Evolutionary conservation across 306 rosid species (phyloP).

Genomic region (Macrotyloma uniflorum): DNA sequence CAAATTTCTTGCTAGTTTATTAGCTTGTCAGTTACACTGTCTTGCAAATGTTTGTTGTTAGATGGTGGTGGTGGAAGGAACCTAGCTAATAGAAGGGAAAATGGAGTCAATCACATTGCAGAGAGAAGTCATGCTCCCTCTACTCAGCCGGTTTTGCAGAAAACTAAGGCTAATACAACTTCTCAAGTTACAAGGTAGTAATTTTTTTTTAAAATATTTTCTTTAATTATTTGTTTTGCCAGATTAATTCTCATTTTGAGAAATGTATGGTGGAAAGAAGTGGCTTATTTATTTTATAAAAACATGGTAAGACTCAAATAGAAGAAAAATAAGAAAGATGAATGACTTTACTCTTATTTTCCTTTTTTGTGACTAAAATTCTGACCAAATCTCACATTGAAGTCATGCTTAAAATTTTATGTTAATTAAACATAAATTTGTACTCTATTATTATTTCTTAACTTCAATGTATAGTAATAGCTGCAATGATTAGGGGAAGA

Average conservation of each 20-base stretch:
- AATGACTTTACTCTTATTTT: not conserved
- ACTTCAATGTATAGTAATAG: not conserved
- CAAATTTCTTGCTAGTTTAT: slow-evolving; percentile 6
- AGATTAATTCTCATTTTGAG: slow-evolving; percentile 5
- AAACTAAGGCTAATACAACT: slow-evolving; percentile 46
- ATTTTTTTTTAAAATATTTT: not conserved
- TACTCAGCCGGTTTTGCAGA: slow-evolving; percentile 44
- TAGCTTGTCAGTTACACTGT: slow-evolving; percentile 6
- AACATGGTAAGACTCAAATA: not conserved
- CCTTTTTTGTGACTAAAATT: not conserved
- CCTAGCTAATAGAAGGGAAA: slow-evolving; percentile 56
- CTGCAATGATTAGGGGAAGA: not conserved
- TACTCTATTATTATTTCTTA: slow-evolving; percentile 15
- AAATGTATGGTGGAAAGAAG: slow-evolving; percentile 26
- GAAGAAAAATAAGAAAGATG: not conserved
- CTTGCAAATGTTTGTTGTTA: slow-evolving; percentile 45
- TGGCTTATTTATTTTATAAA: slow-evolving; percentile 4
- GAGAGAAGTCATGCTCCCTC: slow-evolving; percentile 54
- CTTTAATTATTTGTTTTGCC: slow-evolving; percentile 5
- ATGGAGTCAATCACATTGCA: slow-evolving; percentile 51
- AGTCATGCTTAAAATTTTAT: not conserved
- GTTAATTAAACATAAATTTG: not conserved
- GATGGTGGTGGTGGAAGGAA: slow-evolving; percentile 67
- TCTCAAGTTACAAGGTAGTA: slow-evolving; percentile 55
- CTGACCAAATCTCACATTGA: slow-evolving; percentile 22